Conservation (phyloP, 305 asterid genomes). For the Rubia occidens region DNA sequence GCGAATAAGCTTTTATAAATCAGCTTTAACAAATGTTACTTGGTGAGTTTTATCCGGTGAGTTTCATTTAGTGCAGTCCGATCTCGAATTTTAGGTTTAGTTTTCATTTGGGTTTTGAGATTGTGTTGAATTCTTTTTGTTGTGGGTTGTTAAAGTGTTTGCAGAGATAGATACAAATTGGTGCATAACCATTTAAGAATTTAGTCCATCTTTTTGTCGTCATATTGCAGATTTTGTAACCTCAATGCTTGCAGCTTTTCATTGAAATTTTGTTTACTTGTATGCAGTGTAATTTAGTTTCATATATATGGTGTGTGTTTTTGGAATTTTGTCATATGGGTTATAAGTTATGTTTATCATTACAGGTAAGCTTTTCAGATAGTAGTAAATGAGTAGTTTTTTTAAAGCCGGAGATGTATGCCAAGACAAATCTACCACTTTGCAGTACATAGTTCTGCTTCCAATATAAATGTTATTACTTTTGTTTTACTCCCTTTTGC, state of each 20-base stretch:
- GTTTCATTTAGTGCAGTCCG: too few species aligned
- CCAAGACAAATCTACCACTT: constrained; percentile 29
- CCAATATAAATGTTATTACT: constrained; percentile 26
- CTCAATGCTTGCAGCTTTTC: constrained; percentile 1
- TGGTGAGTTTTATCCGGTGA: too few species aligned
- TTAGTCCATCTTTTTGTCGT: not conserved
- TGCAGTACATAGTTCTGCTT: constrained; percentile 22
- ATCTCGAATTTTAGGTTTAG: too few species aligned
- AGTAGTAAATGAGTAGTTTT: constrained; percentile 62
- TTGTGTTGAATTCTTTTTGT: too few species aligned
- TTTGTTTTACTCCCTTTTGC: constrained; percentile 16
- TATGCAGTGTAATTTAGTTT: not conserved
- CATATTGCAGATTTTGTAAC: not conserved
- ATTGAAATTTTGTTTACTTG: not conserved
- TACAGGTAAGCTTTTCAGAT: constrained; percentile 49
- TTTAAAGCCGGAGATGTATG: constrained; percentile 47
- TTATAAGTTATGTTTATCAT: not conserved
- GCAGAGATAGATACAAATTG: too few species aligned
- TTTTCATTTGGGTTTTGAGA: too few species aligned
- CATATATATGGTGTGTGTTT: not conserved
- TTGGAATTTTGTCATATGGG: not conserved
- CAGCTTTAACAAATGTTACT: too few species aligned
- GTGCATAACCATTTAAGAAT: not conserved
- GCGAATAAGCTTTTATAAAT: too few species aligned
- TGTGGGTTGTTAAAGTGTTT: too few species aligned